These are phyloP conservation scores for Colletotrichum abscissum DNA, from an alignment of 2,329 filamentous ascomycete species.

Conservation along the genomic window DNA sequence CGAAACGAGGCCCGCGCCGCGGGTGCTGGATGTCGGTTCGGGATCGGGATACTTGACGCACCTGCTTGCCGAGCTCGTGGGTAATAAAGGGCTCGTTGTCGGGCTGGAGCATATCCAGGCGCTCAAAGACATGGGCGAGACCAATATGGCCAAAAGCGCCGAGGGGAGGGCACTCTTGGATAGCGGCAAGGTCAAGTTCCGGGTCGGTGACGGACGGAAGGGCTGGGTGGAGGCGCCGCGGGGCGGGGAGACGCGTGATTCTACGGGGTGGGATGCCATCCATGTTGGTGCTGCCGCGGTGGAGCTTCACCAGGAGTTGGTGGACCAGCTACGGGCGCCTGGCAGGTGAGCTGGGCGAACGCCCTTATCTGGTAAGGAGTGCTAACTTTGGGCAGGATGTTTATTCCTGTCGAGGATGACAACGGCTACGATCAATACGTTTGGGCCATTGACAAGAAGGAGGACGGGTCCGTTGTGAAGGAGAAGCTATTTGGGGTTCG, in stretches of 20 bases:
- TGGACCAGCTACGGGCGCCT: conserved; percentile 82
- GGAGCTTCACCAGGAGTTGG: conserved; percentile 76
- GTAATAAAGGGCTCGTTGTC: conserved; percentile 64
- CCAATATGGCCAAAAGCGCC: conserved; percentile 73
- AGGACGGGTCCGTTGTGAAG: conserved; percentile 68
- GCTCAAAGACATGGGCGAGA: conserved; percentile 70
- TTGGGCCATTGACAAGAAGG: conserved; percentile 80
- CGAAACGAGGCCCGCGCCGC: conserved; percentile 47
- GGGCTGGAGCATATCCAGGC: conserved; percentile 80
- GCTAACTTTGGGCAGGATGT: conserved; percentile 64
- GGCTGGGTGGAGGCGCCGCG: conserved; percentile 65
- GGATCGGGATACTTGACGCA: conserved; percentile 89
- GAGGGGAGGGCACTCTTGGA: conserved; percentile 71
- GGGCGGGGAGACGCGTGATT: conserved; percentile 59
- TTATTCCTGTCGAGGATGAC: conserved; percentile 77
- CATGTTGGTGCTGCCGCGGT: conserved; percentile 91
- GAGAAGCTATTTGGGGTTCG: conserved; percentile 76
- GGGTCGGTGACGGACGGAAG: conserved; percentile 79
- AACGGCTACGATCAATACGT: conserved; percentile 69
- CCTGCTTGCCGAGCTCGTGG: conserved; percentile 83
- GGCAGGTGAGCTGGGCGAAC: conserved; percentile 64
- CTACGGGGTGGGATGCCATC: conserved; percentile 85
- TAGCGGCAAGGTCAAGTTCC: conserved; percentile 74
- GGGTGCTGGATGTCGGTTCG: conserved; percentile 80
- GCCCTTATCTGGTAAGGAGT: conserved; percentile 7